A percentile compares a stretch with the other conserved stretches of the same genome.
Evolutionary conservation across 208 protist genomes (phyloP).

Genomic region (Crithidia expoeki): DNA sequence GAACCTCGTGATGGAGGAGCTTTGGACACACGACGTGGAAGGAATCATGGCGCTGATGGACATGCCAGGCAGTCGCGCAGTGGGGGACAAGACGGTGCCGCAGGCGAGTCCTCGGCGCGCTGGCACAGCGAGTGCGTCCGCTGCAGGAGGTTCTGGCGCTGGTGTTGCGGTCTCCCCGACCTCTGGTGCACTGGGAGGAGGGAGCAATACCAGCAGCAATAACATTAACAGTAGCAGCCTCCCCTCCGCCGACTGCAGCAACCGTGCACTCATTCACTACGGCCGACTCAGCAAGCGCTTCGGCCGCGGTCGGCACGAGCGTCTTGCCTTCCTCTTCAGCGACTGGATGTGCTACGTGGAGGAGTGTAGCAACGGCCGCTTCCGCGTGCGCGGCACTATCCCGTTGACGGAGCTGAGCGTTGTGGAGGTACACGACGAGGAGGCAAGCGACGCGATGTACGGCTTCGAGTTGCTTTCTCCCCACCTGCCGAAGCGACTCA

Average conservation of each 20-base stretch:
- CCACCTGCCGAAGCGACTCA: conserved; percentile 46
- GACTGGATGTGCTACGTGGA: conserved; percentile 85
- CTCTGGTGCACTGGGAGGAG: conserved; percentile 14
- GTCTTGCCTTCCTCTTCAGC: conserved; percentile 83
- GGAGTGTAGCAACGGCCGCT: conserved; percentile 64
- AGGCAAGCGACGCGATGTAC: conserved; percentile 34
- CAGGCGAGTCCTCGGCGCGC: not conserved
- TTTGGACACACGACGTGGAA: conserved; percentile 56
- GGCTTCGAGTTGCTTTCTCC: conserved; percentile 57
- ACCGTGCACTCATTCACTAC: conserved; percentile 70
- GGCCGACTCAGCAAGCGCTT: conserved; percentile 71
- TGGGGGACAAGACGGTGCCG: not conserved
- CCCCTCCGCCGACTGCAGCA: conserved; percentile 16
- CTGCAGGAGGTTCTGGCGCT: not conserved
- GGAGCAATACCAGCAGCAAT: conserved; percentile 12
- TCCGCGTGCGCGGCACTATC: conserved; percentile 72
- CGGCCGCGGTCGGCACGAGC: conserved; percentile 68
- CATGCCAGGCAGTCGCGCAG: conserved; percentile 11
- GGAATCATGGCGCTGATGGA: conserved; percentile 71
- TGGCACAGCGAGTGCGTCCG: not conserved
- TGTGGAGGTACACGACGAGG: conserved; percentile 43
- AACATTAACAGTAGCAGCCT: not conserved
- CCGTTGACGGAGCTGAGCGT: conserved; percentile 57
- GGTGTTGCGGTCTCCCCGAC: not conserved
- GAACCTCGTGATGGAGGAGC: conserved; percentile 62